Evolutionary conservation across 163 green algal species (phyloP).

Genomic region (Volvox carteri): DNA sequence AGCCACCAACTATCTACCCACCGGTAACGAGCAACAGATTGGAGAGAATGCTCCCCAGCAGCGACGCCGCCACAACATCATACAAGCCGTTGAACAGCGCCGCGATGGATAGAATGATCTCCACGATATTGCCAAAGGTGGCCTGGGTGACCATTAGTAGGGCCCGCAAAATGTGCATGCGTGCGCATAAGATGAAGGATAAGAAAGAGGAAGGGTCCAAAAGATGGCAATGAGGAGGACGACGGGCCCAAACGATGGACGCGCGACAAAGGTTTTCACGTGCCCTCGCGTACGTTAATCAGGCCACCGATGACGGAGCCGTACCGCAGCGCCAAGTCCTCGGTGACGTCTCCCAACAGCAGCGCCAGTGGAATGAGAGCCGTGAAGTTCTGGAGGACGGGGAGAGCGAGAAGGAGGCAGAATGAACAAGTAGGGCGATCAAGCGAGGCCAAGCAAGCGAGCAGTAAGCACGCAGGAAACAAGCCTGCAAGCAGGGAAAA

Average conservation of each 20-base stretch:
- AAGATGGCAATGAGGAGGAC: too few species aligned
- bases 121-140: slow-evolving; percentile 90
- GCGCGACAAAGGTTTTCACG: too few species aligned
- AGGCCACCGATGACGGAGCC: slow-evolving; percentile 58
- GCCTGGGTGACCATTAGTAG: too few species aligned
- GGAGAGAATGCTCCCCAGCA: slow-evolving; percentile 92
- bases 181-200: too few species aligned
- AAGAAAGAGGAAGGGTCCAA: too few species aligned
- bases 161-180: too few species aligned
- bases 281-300: slow-evolving; percentile 42
- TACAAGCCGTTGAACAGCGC: slow-evolving; percentile 48
- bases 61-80: slow-evolving; percentile 81
- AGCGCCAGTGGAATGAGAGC: slow-evolving; percentile 88
- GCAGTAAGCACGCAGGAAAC: too few species aligned
- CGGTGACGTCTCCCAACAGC: slow-evolving; percentile 81
- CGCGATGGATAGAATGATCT: slow-evolving; percentile 48
- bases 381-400: slow-evolving; percentile 81
- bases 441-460: too few species aligned
- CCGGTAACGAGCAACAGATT: slow-evolving; percentile 65
- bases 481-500: too few species aligned
- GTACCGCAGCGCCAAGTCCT: slow-evolving; percentile 89
- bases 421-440: too few species aligned
- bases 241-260: too few species aligned
- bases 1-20: too few species aligned
- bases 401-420: not conserved